phyloP scores from a whole-genome alignment of 106 monocot species.

The Dioscorea zingiberensis region DNA sequence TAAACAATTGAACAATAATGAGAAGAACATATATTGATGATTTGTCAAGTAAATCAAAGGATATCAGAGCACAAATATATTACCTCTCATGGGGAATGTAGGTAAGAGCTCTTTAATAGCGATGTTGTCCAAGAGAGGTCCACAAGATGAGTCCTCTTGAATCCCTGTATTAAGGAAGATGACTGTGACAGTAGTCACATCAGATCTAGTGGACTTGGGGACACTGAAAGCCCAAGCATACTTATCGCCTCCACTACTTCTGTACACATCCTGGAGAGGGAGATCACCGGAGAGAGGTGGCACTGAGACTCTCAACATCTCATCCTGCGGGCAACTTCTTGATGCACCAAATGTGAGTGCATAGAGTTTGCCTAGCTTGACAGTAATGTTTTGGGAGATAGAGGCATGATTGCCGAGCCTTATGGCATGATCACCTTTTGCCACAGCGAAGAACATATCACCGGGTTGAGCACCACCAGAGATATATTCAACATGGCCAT shows the following conservation, averaged over 20 bases:
- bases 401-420: constrained; percentile 79
- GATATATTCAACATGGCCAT: constrained; percentile 84
- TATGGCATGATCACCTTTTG: constrained; percentile 73
- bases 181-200: too few species aligned
- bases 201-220: neutral
- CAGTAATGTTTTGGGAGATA: constrained; percentile 63
- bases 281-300: constrained; percentile 61
- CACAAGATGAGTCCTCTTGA: constrained; percentile 93
- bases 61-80: too few species aligned
- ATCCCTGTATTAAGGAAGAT: constrained; percentile 73
- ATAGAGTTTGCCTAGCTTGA: constrained; percentile 59
- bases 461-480: constrained; percentile 91
- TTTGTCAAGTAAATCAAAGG: too few species aligned
- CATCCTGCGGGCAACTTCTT: constrained; percentile 84
- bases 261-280: constrained; percentile 80
- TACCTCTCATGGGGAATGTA: constrained; percentile 59
- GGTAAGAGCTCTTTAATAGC: constrained; percentile 83
- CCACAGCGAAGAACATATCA: constrained; percentile 82
- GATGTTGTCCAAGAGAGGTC: constrained; percentile 82
- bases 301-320: constrained; percentile 75
- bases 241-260: constrained; percentile 55
- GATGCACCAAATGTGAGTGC: constrained; percentile 86
- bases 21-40: too few species aligned
- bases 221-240: constrained; percentile 79
- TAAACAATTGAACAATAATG: too few species aligned